Evolutionary conservation across 768 basidiomycete species (phyloP), one percentile per base, ranked within the genome.

Genomic region (Coprinopsis cinerea): DNA sequence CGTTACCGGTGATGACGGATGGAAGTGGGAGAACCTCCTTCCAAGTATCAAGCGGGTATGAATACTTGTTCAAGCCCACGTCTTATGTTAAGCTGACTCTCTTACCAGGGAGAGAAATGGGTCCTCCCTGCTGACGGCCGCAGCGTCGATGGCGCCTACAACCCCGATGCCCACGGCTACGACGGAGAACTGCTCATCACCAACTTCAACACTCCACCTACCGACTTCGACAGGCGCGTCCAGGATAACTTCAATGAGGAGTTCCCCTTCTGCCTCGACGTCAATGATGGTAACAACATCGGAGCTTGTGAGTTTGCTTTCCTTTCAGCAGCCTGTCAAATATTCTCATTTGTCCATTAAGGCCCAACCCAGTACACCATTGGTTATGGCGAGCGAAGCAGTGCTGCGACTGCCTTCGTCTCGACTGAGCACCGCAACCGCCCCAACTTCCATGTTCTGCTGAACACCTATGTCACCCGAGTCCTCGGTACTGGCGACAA

Each of bases 1-100:
- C 1, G 61, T 73, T 18, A 64, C 68, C 11, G 78, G 73, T 6
- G 76, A 80, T 32, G 47, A 65, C 1, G 68, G 68, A 3, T 83
- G 81, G 80, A 54, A 56, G 1, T 64, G 62, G 59, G 50, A 51
- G n/a, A 1, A 54, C 45, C 47, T 67, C 24, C 48, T 55, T n/a
- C 55, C 60, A 17, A 65, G 61, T 35, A 51, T 64, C 11, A 22
- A 47, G 4, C 61, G 54, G 55, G 67, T 64, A 30, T 28, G 51
- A 34, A 44, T 9, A 4, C 13, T 5, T 26, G 24, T 4, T 4
- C 17, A 44, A 11, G 24, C 4, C 7, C 18, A 44, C 13, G 13
- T 11, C 11, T 13, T 20, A 24, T 13, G 17, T 24, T 44, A 13
- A 44, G 5, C 10, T 34, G n/a, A 34, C 13, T 44, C 15, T 44